A percentile compares a stretch with the other conserved stretches of the same genome.
These are phyloP conservation scores for Calonectria pseudoreteaudii DNA, from an alignment of 2,329 filamentous ascomycete species.

Conservation along the genomic window DNA sequence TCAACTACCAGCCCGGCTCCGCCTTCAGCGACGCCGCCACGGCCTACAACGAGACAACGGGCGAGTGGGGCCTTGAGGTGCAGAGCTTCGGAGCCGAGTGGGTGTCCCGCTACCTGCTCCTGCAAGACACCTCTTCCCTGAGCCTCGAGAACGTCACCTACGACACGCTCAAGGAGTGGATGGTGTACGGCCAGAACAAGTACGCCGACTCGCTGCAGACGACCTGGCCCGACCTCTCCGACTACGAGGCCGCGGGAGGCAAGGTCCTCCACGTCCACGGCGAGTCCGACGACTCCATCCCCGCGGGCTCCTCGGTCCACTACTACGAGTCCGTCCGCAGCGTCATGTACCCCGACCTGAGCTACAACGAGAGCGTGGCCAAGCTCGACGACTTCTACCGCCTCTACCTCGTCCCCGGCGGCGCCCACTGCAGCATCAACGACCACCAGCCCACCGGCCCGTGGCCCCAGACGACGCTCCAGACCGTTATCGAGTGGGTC, in stretches of 20 bases:
- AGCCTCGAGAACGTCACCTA: slow-evolving; percentile 60
- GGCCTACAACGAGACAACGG: slow-evolving; percentile 45
- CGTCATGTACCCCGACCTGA: slow-evolving; percentile 58
- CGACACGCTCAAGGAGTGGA: slow-evolving; percentile 65
- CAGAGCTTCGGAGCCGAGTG: slow-evolving; percentile 47
- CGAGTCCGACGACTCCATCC: slow-evolving; percentile 64
- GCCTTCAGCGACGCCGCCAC: slow-evolving; percentile 50
- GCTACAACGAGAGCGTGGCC: slow-evolving; percentile 52
- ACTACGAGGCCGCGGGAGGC: slow-evolving; percentile 61
- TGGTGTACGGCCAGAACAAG: slow-evolving; percentile 58
- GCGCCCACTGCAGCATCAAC: slow-evolving; percentile 61
- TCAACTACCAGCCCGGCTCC: slow-evolving; percentile 48
- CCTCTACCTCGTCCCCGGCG: slow-evolving; percentile 58
- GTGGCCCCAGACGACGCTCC: slow-evolving; percentile 58
- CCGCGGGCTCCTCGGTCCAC: slow-evolving; percentile 63
- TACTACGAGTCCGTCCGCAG: slow-evolving; percentile 65
- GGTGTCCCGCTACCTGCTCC: slow-evolving; percentile 55
- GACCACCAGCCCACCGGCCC: slow-evolving; percentile 52
- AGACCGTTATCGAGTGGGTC: slow-evolving; percentile 63
- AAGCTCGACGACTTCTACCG: slow-evolving; percentile 61
- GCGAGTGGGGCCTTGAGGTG: slow-evolving; percentile 46
- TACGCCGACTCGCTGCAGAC: slow-evolving; percentile 66
- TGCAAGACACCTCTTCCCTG: slow-evolving; percentile 49
- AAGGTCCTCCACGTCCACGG: slow-evolving; percentile 70
- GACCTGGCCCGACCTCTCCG: slow-evolving; percentile 62